phyloP scores from a whole-genome alignment of 164 flowering plant genomes.

The Chloranthus sessilifolius region DNA sequence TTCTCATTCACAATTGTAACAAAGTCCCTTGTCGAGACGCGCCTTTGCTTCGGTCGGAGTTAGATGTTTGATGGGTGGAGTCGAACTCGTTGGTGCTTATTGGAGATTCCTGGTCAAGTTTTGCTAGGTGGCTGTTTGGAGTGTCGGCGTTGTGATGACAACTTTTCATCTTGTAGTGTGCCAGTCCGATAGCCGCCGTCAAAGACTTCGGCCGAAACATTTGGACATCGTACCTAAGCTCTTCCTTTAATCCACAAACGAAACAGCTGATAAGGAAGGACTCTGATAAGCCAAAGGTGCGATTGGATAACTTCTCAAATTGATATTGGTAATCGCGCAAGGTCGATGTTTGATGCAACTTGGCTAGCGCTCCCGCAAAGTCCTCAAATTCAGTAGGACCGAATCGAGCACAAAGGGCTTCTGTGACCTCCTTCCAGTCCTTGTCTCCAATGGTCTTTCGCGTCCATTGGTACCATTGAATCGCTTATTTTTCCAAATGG shows the following conservation, averaged over 20 bases:
- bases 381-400: background rate
- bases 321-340: background rate
- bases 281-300: background rate
- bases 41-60: background rate
- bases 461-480: background rate
- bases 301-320: background rate
- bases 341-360: background rate
- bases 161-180: background rate
- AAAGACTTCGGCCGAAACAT: background rate
- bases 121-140: background rate
- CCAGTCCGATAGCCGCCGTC: background rate
- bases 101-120: too few relatives aligned
- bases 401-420: background rate
- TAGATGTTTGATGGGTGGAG: background rate
- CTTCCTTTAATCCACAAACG: background rate
- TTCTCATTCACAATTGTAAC: conserved; percentile 4
- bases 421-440: background rate
- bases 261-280: background rate
- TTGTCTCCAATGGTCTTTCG: background rate
- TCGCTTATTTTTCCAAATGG: background rate
- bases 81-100: too few relatives aligned
- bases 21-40: background rate
- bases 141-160: background rate
- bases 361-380: background rate
- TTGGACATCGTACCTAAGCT: background rate